Evolutionary conservation across 176 grass and related monocot species (phyloP), one percentile per base, ranked within the genome.

Genomic region (Phragmites australis): DNA sequence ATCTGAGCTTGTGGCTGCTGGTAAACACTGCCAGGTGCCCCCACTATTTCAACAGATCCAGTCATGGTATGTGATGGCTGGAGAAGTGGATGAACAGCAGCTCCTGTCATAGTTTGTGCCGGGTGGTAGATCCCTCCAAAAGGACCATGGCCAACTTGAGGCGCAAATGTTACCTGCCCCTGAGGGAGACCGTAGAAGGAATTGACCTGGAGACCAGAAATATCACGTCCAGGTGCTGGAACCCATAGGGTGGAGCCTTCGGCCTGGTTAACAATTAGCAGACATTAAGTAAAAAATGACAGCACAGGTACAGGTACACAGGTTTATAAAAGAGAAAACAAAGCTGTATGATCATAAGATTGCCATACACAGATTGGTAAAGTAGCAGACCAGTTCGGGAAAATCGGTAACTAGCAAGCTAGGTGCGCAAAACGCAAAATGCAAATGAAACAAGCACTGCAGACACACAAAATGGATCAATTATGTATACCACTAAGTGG

Each of bases 121-220:
- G 86, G 84, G 39, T 90, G 91, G 66, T 94, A 97, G 40, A 97
- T 90, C 76, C 94, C 91, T 76, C 91, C 80, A 64, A 84, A 91
- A 68, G 70, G 65, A 48, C 81, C 85, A 53, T 88, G 89, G 9
- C 87, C 78, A 31, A 82, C 82, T 78, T 93, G 94, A 42, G 94
- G 87, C 26, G 89, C 82, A 86, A 88, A 97, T 48, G 91, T 53
- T 72, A 97, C 55, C 50, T 91, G 94, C 40, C 88, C 94, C 70
- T 90, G 91, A 37, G 91, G 88, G 46, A 83, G 63, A 37, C 84
- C 89, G 49, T 90, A 94, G 82, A 91, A 93, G 60, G 89, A 74
- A 59, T 77, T 78, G 50, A 86, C 65, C 21, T 93, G 93, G 27
- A 94, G 78, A 59, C 70, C 48, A 40, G 94, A 86, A 65, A 97